Base-by-base conservation (phyloP, 805 yeast genomes). In the Cyberlindnera lachancei region DNA sequence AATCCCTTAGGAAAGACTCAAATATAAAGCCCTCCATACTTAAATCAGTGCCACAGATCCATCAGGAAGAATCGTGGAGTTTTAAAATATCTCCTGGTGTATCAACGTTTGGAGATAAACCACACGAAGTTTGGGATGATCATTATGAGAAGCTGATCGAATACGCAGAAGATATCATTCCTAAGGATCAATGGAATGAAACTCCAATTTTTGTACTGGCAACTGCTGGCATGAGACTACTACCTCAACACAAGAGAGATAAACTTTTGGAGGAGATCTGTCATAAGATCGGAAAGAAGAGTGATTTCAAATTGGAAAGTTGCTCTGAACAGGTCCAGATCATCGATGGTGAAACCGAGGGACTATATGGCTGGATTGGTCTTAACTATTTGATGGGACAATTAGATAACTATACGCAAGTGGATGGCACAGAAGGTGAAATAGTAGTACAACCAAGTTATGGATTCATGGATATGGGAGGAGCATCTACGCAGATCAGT, bases 391-490 rank as follows among this genome's bases (percentile, higher is more conserved):
- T 92, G 35, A 70, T 80, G 57, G 80, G 83, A 2, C 72, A 72
- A 38, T 62, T 83, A 30, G 66, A 78, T 38, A 53, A 68, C 33
- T 71, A 67, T 44, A 65, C 66, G 23, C 44, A 59, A 4, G 15
- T 8, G 21, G 10, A 10, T 19, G 21, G 10, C 7, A 10, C 7
- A 10, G 13, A 23, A 9, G 48, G 42, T 4, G 37, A 37, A 10
- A n/a, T n/a, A n/a, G n/a, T n/a, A n/a, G n/a, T n/a, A n/a, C 34
- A 41, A 3, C 54, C 52, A 9, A 76, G 95, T 0, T 79, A 71
- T 42, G 98, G 98, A 5, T 90, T 92, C 47, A 81, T 92, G 90
- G 98, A 92, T 56, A 92, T 92, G 98, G 98, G 98, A 12, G 98
- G 98, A 11, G 98, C 98, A 0, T 86, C 96, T 2, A 86, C 96